phyloP scores from a whole-genome alignment of 2,329 filamentous ascomycete genomes.

The Aspergillus fischeri region DNA sequence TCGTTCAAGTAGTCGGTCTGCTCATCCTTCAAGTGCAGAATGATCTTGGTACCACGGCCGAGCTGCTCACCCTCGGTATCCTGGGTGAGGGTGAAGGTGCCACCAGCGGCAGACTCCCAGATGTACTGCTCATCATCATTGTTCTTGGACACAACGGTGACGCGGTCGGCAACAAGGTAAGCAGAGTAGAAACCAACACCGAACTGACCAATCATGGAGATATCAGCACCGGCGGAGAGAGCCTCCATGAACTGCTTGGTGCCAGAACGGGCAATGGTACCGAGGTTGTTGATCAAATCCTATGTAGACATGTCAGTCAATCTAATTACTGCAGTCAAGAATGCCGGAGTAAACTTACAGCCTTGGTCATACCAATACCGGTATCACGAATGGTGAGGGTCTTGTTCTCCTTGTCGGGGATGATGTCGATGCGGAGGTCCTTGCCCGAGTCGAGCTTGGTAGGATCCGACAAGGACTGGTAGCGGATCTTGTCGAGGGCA shows the following conservation, averaged over 20 bases:
- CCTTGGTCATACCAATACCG: slow-evolving; percentile 99
- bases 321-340: neutral
- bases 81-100: slow-evolving; percentile 88
- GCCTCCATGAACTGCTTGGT: slow-evolving; percentile 99
- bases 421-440: slow-evolving; percentile 98
- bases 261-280: slow-evolving; percentile 97
- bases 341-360: slow-evolving; percentile 59
- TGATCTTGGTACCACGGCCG: slow-evolving; percentile 94
- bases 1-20: slow-evolving; percentile 98
- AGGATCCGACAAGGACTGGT: slow-evolving; percentile 95
- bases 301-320: slow-evolving; percentile 31
- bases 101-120: slow-evolving; percentile 97
- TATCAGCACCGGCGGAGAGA: slow-evolving; percentile 93
- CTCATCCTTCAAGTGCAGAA: slow-evolving; percentile 99
- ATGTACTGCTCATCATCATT: slow-evolving; percentile 99
- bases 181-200: slow-evolving; percentile 99
- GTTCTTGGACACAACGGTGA: slow-evolving; percentile 95
- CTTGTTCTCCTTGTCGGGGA: slow-evolving; percentile 95
- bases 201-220: slow-evolving; percentile 99
- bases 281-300: slow-evolving; percentile 99
- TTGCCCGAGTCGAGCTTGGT: slow-evolving; percentile 96
- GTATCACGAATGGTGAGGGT: slow-evolving; percentile 95
- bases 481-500: slow-evolving; percentile 99
- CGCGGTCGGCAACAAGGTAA: slow-evolving; percentile 96
- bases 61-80: slow-evolving; percentile 89